A percentile compares a stretch with the other conserved stretches of the same genome.
Evolutionary conservation across 495 filamentous ascomycete species (phyloP).

Genomic region (Diplogelasinospora grovesii): DNA sequence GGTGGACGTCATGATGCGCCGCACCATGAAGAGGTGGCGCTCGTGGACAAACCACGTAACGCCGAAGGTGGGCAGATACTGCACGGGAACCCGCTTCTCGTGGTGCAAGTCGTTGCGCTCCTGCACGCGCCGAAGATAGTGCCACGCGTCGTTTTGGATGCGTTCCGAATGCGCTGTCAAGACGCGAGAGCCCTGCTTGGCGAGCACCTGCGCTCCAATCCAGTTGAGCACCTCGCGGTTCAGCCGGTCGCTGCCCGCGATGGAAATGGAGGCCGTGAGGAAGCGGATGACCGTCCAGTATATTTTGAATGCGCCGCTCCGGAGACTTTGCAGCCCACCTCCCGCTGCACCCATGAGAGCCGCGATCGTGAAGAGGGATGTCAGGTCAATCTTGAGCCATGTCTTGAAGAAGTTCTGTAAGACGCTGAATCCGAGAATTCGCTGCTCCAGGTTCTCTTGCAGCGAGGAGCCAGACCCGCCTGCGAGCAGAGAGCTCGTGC

Average conservation of each 20-base stretch:
- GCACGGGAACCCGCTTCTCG: conserved; percentile 36
- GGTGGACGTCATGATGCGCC: conserved; percentile 24
- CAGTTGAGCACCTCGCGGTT: conserved; percentile 40
- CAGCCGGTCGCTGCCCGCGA: conserved; percentile 34
- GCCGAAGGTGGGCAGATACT: conserved; percentile 41
- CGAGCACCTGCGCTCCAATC: conserved; percentile 34
- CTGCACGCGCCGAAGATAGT: conserved; percentile 20
- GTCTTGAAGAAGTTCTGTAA: conserved; percentile 23
- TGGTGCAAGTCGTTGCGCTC: conserved; percentile 35
- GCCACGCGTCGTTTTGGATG: conserved; percentile 23
- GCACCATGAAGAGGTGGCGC: conserved; percentile 36
- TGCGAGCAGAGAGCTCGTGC: conserved; percentile 18
- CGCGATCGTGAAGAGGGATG: conserved; percentile 20
- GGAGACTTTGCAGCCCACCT: conserved; percentile 16
- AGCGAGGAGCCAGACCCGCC: conserved; percentile 1
- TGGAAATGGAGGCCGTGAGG: conserved; percentile 35
- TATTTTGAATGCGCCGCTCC: conserved; percentile 18
- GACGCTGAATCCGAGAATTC: conserved; percentile 19
- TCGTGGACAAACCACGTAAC: conserved; percentile 36
- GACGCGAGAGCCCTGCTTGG: conserved; percentile 27
- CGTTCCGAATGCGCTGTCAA: conserved; percentile 36
- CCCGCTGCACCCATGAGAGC: conserved; percentile 28
- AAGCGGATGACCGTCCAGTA: conserved; percentile 37
- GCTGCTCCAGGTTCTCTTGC: conserved; percentile 19
- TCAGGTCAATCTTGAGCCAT: conserved; percentile 28